Base-by-base conservation (phyloP, 2,329 filamentous ascomycete species). In the Colletotrichum sp. region DNA sequence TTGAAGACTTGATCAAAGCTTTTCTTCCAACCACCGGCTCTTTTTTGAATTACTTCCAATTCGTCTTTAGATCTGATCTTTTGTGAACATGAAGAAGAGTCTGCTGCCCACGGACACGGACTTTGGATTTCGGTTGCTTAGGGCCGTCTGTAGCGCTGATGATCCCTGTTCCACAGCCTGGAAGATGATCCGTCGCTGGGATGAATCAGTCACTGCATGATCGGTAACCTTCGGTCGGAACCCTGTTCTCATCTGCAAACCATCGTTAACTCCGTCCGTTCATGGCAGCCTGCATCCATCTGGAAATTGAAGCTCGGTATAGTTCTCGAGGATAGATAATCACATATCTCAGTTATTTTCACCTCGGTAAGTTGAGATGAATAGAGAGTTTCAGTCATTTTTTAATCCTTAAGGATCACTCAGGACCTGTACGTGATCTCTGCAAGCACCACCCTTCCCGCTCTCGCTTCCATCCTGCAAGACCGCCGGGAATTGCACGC, bases 311-410 rank as follows among this genome's bases (percentile, higher is more conserved):
- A 62, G 59, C 59, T 62, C 59, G 28, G 59, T 32, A 13, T 30
- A n/a, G 28, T 30, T 34, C 16, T 2, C 5, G 24, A 30, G 1
- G n/a, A 34, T 49, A 21, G 44, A 30, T 34, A 32, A 34, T 21
- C 28, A 62, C 26, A 32, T 5, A 15, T n/a, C 18, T 0, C 8
- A 62, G 6, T 13, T 30, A 2, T 9, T 5, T 34, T 5, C 3
- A 21, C 59, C 30, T 34, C 28, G 59, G 59, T 2, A 34, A 13
- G n/a, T 34, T 34, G 59, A 62, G 9, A 21, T 16, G 18, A n/a
- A 0, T 34, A 4, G 44, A 49, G 3, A 7, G 44, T 49, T 21
- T 49, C n/a, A 49, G 0, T 44, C 39, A 44, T 0, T n/a, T 8
- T 21, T 7, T 3, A 49, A 21, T 8, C n/a, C 44, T 8, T 0